Evolutionary conservation across 768 basidiomycete species (phyloP), one percentile per base, ranked within the genome.

Genomic region (Kwoniella dejecticola): DNA sequence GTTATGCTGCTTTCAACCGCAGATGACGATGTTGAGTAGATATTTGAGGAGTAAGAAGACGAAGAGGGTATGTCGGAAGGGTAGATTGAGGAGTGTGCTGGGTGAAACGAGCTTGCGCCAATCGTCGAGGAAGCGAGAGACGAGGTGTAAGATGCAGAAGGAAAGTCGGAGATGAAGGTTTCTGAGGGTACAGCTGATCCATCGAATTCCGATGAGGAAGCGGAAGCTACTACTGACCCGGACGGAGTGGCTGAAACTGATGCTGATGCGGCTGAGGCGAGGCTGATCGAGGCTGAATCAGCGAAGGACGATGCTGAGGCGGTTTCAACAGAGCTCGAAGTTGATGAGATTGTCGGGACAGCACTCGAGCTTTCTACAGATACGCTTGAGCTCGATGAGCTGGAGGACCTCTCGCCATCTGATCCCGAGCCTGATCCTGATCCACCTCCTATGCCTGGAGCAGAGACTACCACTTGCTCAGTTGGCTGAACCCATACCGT

Each of bases 401-500:
- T 38, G 36, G 17, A 29, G 46, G 23, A 46, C 17, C 40, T 54
- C 3, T 17, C 26, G 10, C 30, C 33, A 3, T 19, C 59, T 12
- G 41, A 42, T 8, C 8, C 36, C 17, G 36, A 38, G 17, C 8
- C 17, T 38, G 36, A 38, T 13, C 21, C 40, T 47, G 53, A 45
- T 15, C n/a, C 27, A 12, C 17, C 31, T 21, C 60, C 46, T 52
- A 29, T 41, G 36, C 57, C 52, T 29, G 40, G 42, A 13, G 24
- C 21, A 29, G 33, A 19, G 13, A 57, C 45, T 45, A 33, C 19
- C 7, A 65, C 69, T 57, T 76, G 74, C 42, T 64, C 68, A 10
- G 74, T 71, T 8, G 74, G 69, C 24, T 54, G 44, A 0, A 71
- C 73, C 74, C 75, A 75, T 0, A 76, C 66, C 8, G 71, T 74